These are phyloP conservation scores for Pelargonium cotyledonis DNA, from an alignment of 441 rosid genomes.

Conservation along the genomic window DNA sequence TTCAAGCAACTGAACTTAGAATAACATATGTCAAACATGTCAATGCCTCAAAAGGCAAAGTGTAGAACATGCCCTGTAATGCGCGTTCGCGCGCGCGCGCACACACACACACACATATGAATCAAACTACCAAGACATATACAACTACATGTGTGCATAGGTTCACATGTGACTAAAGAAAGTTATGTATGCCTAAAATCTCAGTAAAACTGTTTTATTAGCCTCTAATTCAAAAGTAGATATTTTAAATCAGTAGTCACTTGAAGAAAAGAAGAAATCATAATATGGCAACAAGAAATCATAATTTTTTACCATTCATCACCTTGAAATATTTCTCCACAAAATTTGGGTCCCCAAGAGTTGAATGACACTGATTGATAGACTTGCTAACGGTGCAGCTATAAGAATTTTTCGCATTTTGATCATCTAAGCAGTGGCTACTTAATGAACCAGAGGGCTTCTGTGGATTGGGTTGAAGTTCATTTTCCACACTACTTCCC, in stretches of 20 bases:
- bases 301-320: conserved; percentile 13
- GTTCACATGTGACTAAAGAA: not conserved
- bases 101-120: too few relatives aligned
- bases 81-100: not conserved
- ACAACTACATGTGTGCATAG: too few relatives aligned
- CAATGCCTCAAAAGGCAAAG: not conserved
- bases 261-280: not conserved
- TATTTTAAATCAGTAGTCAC: not conserved
- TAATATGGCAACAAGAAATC: not conserved
- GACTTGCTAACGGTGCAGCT: conserved; percentile 31
- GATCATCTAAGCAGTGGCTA: conserved; percentile 26
- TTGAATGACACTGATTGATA: conserved; percentile 50
- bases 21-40: not conserved
- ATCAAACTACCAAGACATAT: too few relatives aligned
- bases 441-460: conserved; percentile 32
- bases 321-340: conserved; percentile 95
- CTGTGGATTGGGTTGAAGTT: conserved; percentile 25
- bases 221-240: too few relatives aligned
- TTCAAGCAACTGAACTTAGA: not conserved
- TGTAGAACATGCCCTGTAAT: not conserved
- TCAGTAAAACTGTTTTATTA: not conserved
- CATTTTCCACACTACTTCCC: conserved; percentile 27
- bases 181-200: not conserved
- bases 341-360: conserved; percentile 78
- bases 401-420: conserved; percentile 25